phyloP scores from a whole-genome alignment of 495 filamentous ascomycete species.

The Penicillium flavigenum region DNA sequence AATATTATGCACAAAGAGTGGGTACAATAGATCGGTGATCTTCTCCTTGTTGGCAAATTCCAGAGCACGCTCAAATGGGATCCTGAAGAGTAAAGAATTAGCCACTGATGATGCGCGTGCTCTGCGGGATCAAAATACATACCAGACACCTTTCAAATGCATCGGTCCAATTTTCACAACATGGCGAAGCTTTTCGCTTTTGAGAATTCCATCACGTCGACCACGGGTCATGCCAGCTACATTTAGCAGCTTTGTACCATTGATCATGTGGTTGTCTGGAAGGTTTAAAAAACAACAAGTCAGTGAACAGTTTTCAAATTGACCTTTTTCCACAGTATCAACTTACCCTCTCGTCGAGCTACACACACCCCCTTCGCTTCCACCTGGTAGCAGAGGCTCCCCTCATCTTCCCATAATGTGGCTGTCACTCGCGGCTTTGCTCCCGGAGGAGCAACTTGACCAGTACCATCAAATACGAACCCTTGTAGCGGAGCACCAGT shows the following conservation, averaged over 20 bases:
- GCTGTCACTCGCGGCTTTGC: slow-evolving; percentile 98
- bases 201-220: slow-evolving; percentile 91
- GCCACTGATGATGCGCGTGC: not conserved
- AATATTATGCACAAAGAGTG: slow-evolving; percentile 97
- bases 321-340: not conserved
- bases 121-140: slow-evolving; percentile 34
- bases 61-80: slow-evolving; percentile 91
- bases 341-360: slow-evolving; percentile 84
- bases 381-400: slow-evolving; percentile 96
- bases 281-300: not conserved
- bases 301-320: not conserved
- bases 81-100: slow-evolving; percentile 55
- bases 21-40: slow-evolving; percentile 93
- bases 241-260: slow-evolving; percentile 94
- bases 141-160: slow-evolving; percentile 99
- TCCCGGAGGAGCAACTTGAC: slow-evolving; percentile 91
- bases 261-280: slow-evolving; percentile 99
- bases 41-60: slow-evolving; percentile 99
- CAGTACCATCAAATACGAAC: slow-evolving; percentile 72
- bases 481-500: slow-evolving; percentile 54
- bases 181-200: slow-evolving; percentile 94
- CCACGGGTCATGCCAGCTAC: slow-evolving; percentile 98
- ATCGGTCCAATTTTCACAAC: slow-evolving; percentile 99
- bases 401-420: slow-evolving; percentile 97
- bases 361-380: slow-evolving; percentile 96